These are phyloP conservation scores for Chalciporus chontae DNA, from an alignment of 768 basidiomycete genomes.

Conservation along the genomic window DNA sequence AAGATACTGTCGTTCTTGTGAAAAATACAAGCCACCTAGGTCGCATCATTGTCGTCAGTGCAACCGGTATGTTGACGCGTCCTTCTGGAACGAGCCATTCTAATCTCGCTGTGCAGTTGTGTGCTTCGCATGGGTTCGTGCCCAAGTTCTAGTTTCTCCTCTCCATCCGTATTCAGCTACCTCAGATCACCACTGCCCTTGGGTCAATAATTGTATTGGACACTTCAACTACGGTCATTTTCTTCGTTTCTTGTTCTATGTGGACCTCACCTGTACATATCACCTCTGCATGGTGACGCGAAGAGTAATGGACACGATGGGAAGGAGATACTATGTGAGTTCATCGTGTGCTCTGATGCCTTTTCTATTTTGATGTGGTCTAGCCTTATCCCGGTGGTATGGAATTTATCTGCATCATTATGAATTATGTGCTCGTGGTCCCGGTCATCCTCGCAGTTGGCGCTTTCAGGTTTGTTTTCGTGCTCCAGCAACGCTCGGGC, in stretches of 20 bases:
- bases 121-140: constrained; percentile 83
- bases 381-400: constrained; percentile 65
- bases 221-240: constrained; percentile 88
- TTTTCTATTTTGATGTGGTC: not conserved
- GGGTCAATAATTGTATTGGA: constrained; percentile 94
- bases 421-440: constrained; percentile 82
- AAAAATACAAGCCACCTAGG: constrained; percentile 80
- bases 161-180: constrained; percentile 3
- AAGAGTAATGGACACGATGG: constrained; percentile 51
- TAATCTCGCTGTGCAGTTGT: constrained; percentile 45
- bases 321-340: constrained; percentile 51
- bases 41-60: constrained; percentile 94
- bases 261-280: constrained; percentile 86
- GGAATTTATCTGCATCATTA: constrained; percentile 81
- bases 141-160: not conserved
- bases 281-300: constrained; percentile 80
- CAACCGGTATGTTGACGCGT: constrained; percentile 52
- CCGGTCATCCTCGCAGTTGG: constrained; percentile 89
- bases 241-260: constrained; percentile 88
- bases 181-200: constrained; percentile 86
- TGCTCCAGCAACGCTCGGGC: not conserved
- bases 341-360: not conserved
- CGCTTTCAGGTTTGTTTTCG: constrained; percentile 66
- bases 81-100: not conserved
- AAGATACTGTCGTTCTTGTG: constrained; percentile 84